Evolutionary conservation across 371 early-diverging fungal species (phyloP).

Genomic region (Dichotomocladium elegans): DNA sequence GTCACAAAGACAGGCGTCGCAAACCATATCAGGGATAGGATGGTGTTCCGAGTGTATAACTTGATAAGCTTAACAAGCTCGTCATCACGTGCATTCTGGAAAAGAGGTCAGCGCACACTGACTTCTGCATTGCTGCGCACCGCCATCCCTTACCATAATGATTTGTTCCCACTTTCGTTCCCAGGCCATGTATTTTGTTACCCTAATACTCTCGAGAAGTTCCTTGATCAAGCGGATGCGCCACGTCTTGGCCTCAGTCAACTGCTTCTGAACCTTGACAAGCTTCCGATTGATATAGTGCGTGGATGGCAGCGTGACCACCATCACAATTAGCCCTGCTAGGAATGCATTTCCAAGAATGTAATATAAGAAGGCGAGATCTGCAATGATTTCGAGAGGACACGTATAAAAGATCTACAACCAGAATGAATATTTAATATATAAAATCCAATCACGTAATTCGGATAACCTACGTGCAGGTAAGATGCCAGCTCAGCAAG

Average conservation of each 20-base stretch:
- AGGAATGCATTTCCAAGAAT: constrained; percentile 66
- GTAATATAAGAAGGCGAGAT: constrained; percentile 58
- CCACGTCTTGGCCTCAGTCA: constrained; percentile 58
- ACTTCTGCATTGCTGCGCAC: background rate
- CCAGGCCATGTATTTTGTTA: constrained; percentile 77
- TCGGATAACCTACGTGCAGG: constrained; percentile 33
- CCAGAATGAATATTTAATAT: constrained; percentile 31
- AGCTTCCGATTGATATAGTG: constrained; percentile 49
- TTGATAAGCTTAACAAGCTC: constrained; percentile 55
- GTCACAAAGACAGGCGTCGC: constrained; percentile 69
- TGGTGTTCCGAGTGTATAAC: constrained; percentile 54
- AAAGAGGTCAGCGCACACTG: background rate
- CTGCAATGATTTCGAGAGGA: constrained; percentile 60
- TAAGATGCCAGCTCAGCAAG: constrained; percentile 58
- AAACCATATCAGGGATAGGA: constrained; percentile 59
- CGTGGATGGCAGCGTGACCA: constrained; percentile 59
- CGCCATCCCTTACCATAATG: constrained; percentile 26
- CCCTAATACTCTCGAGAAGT: constrained; percentile 65
- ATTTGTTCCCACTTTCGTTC: constrained; percentile 66
- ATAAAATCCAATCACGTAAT: constrained; percentile 1
- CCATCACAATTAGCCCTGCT: constrained; percentile 61
- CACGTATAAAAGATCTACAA: constrained; percentile 57
- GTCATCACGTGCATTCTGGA: constrained; percentile 46
- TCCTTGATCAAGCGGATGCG: constrained; percentile 60
- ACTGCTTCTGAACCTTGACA: constrained; percentile 44